Evolutionary conservation across 2,329 filamentous ascomycete species (phyloP), one percentile per base, ranked within the genome.

Genomic region (Beauveria varroae): DNA sequence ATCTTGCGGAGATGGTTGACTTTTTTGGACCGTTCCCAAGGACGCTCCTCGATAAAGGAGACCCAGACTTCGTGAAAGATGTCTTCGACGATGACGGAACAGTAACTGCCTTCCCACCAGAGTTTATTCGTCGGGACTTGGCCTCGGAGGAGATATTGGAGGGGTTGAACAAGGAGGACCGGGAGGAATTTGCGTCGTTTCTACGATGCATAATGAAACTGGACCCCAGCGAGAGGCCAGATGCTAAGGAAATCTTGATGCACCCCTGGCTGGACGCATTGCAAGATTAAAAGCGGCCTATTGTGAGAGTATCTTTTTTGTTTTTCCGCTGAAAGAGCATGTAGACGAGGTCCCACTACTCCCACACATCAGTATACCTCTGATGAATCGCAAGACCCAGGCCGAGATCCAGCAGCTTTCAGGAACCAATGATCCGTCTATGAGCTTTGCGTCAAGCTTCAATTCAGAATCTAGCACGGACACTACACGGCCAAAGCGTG

Each of bases 1-100:
- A 66, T n/a, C 46, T 67, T 2, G 22, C 37, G 4, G 64, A 67
- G 60, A 64, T 66, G 28, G 50, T 65, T n/a, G 63, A 64, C 40
- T 55, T 66, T 5, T 64, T 65, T 43, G 63, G 65, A 2, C 65
- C 65, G 0, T 65, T 67, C 26, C 64, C 66, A 0, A 63, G 44
- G 28, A 26, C 49, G 4, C 44, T 67, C 1, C 57, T 67, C 3
- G 49, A 64, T 3, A 60, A 61, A 16, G 65, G 57, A 18, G 57
- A 66, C 8, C 43, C 37, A 10, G 46, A 65, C 8, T 14, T 65
- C 8, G 57, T 65, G 1, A 3, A 34, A 1, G 43, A 60, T 0
- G 8, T 61, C 3, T 67, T 67, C 18, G 37, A 57, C 14, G 30
- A 62, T 1, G 54, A 65, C 10, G 65, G 66, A 20, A 6, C 56